Base-by-base conservation (phyloP, 2,329 filamentous ascomycete species). In the Penicillium glabrum region DNA sequence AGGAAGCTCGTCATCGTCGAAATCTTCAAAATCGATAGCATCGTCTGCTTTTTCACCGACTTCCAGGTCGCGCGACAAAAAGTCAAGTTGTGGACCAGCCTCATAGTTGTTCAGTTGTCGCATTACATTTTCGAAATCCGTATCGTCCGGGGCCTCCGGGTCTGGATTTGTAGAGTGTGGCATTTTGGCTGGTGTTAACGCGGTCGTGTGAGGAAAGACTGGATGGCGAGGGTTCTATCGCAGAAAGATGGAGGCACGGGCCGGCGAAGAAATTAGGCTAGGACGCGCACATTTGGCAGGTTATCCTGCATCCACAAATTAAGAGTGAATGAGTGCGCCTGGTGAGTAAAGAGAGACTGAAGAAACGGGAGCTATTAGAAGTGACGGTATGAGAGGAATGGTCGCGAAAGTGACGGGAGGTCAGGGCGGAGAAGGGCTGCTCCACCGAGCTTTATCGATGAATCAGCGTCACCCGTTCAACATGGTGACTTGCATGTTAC, bases 21-120 rank as follows among this genome's bases (percentile, higher is more conserved):
- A 93, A 69, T 96, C 91, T 70, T 90, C 91, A 67, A 83, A 99
- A 70, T 99, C 95, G 60, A 95, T 79, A 41, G 95, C 95, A 76
- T 98, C 90, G 58, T 92, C 92, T 53, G 92, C 93, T 75, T 99
- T 99, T 72, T 91, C 89, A 21, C 82, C 83, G 10, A 73, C 70
- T 26, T 78, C 75, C 26, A 78, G 56, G 11, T 77, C 75, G 58
- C 75, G 66, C 39, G 64, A 62, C 61, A 77, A 59, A 53, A 78
- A 77, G 54, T 79, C 77, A 26, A 77, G 68, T 33, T 71, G 65
- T 27, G 71, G 64, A 52, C 63, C 70, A 41, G 66, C 63, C 37
- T 71, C 68, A 39, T 73, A 71, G n/a, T 67, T 74, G 57, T 76
- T 76, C 63, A 78, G 69, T 58, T 75, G 69, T 58, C 68, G 68